Percentiles rank a stretch among this genome's conserved stretches.
Conservation (phyloP, 768 basidiomycete genomes). For the Russula griseocarnosa region DNA sequence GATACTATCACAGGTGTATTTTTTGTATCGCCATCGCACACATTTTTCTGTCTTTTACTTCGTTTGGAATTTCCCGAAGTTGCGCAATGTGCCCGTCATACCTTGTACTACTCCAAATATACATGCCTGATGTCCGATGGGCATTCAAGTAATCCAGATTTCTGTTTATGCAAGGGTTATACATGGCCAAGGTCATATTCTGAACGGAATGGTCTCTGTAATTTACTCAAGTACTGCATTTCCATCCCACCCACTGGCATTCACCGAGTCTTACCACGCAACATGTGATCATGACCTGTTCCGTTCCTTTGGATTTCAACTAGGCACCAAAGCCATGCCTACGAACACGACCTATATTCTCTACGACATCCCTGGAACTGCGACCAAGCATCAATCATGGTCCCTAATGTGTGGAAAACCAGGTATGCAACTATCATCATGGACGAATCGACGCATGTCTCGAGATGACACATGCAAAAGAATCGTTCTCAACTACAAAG, state of each 20-base stretch:
- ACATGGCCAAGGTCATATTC: too few species aligned
- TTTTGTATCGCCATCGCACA: neutral
- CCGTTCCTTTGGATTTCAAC: neutral
- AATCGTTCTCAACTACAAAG: conserved; percentile 41
- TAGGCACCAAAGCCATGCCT: neutral
- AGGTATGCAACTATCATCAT: conserved; percentile 30
- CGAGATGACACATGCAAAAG: conserved; percentile 23
- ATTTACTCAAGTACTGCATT: too few species aligned
- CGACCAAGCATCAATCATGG: conserved; percentile 29
- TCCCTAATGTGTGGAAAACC: conserved; percentile 35
- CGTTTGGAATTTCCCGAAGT: neutral
- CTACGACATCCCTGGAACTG: conserved; percentile 25
- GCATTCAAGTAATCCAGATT: neutral
- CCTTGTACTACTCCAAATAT: neutral
- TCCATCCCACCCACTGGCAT: too few species aligned
- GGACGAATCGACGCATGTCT: neutral
- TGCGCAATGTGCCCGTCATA: neutral
- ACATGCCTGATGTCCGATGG: neutral
- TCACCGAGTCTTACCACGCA: neutral
- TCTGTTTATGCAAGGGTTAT: too few species aligned
- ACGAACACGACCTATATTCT: conserved; percentile 9
- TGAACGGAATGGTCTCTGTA: too few species aligned
- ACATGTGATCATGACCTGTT: neutral
- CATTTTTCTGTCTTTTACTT: neutral
- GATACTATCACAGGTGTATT: neutral